phyloP scores from a whole-genome alignment of 345 rosid genomes.

The Moringa oleifera region DNA sequence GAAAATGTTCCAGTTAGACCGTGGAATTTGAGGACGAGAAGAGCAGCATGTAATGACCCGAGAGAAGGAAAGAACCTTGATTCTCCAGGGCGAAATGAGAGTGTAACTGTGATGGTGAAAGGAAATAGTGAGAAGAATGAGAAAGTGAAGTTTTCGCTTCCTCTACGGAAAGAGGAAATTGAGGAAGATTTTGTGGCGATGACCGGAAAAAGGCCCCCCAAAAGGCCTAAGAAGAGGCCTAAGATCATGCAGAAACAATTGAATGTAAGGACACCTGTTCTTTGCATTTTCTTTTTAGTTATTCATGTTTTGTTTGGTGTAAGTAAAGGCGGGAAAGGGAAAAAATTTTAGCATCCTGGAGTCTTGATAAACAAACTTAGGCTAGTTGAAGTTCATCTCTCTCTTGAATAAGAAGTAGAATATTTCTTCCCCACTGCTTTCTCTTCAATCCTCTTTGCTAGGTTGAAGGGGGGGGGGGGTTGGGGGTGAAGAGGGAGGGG shows the following conservation, averaged over 20 bases:
- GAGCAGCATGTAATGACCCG: constrained; percentile 51
- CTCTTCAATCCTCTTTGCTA: no score
- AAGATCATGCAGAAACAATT: constrained; percentile 52
- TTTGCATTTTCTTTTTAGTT: not conserved
- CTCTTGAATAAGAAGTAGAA: no score
- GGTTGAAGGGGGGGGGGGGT: no score
- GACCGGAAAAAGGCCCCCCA: constrained; percentile 43
- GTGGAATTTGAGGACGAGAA: constrained; percentile 74
- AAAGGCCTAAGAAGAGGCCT: constrained; percentile 68
- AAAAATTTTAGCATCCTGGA: no score
- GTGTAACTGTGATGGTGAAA: constrained; percentile 12
- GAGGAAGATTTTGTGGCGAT: constrained; percentile 53
- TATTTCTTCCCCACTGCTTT: no score
- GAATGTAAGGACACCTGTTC: constrained; percentile 35
- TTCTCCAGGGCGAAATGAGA: constrained; percentile 20
- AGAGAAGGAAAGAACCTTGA: constrained; percentile 9
- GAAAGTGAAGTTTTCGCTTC: constrained; percentile 41
- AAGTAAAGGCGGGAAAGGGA: no score
- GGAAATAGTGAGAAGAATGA: constrained; percentile 22
- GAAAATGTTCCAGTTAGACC: constrained; percentile 29
- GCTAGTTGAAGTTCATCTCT: no score
- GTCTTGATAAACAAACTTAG: no score
- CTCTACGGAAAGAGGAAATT: constrained; percentile 55
- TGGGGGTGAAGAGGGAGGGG: no score
- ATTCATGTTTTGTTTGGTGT: no score